Conservation (phyloP, 768 basidiomycete species). For the Mycena rebaudengoi region DNA sequence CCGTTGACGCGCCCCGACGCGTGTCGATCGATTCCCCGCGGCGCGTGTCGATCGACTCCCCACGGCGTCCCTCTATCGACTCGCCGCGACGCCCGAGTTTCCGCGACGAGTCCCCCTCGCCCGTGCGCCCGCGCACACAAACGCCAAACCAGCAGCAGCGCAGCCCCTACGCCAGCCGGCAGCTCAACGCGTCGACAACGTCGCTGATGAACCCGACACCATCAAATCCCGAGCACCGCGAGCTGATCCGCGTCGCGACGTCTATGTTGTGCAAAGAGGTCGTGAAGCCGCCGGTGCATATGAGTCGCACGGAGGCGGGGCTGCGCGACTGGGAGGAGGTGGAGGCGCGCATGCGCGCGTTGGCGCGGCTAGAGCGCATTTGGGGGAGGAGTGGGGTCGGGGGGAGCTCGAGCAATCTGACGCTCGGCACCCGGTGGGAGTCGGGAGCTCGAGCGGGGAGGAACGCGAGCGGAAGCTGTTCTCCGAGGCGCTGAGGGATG, state of each 20-base stretch:
- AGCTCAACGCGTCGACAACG: slow-evolving; percentile 66
- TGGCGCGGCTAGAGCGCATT: slow-evolving; percentile 75
- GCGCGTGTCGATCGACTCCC: slow-evolving; percentile 38
- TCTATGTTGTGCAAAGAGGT: slow-evolving; percentile 74
- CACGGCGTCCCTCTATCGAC: slow-evolving; percentile 45
- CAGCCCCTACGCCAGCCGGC: slow-evolving; percentile 58
- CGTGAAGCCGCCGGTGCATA: slow-evolving; percentile 64
- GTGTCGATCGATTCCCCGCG: slow-evolving; percentile 49
- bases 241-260: slow-evolving; percentile 71
- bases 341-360: slow-evolving; percentile 65
- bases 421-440: slow-evolving; percentile 42
- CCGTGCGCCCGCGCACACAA: slow-evolving; percentile 52
- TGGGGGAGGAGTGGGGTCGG: slow-evolving; percentile 73
- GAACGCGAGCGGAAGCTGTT: slow-evolving; percentile 81
- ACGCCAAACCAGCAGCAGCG: slow-evolving; percentile 59
- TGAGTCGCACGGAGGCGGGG: slow-evolving; percentile 58
- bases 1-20: slow-evolving; percentile 42
- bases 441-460: slow-evolving; percentile 66
- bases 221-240: slow-evolving; percentile 68
- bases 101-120: slow-evolving; percentile 53
- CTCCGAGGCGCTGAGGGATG: slow-evolving; percentile 81
- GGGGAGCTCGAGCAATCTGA: slow-evolving; percentile 52
- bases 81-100: slow-evolving; percentile 42
- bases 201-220: slow-evolving; percentile 53
- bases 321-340: slow-evolving; percentile 78